These are phyloP conservation scores for Tylopilus sp. DNA, from an alignment of 1,284 basidiomycete genomes.

Conservation along the genomic window DNA sequence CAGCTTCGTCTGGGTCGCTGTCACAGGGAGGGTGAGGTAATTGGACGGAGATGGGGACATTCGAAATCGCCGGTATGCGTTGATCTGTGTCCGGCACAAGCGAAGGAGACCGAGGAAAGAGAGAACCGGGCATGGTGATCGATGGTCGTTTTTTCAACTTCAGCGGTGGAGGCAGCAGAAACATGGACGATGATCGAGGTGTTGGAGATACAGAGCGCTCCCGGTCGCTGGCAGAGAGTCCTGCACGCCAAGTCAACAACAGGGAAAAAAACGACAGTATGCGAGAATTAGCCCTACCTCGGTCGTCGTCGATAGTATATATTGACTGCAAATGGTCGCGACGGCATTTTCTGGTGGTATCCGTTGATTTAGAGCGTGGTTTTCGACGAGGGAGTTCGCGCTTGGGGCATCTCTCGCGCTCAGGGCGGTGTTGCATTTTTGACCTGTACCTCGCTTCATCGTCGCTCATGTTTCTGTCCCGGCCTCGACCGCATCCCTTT, in stretches of 20 bases:
- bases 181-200: conserved; percentile 13
- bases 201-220: conserved; percentile 26
- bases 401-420: conserved; percentile 15
- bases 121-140: conserved; percentile 72
- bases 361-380: conserved; percentile 22
- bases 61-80: not conserved
- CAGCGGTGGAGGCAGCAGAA: conserved; percentile 34
- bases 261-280: not conserved
- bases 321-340: conserved; percentile 4
- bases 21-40: not conserved
- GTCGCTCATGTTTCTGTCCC: conserved; percentile 15
- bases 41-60: not conserved
- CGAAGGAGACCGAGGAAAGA: conserved; percentile 68
- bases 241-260: conserved; percentile 12
- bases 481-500: conserved; percentile 6
- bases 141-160: conserved; percentile 41
- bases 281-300: conserved; percentile 17
- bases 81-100: conserved; percentile 43
- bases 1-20: not conserved
- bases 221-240: conserved; percentile 25
- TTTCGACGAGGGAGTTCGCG: conserved; percentile 9
- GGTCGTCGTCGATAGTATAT: conserved; percentile 8
- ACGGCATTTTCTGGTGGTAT: conserved; percentile 7
- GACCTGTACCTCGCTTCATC: conserved; percentile 10
- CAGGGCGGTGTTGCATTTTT: conserved; percentile 6